Percentiles rank a stretch among this genome's conserved stretches.
Conservation (phyloP, 202 grass and related monocot genomes). For the Musa balbisiana region DNA sequence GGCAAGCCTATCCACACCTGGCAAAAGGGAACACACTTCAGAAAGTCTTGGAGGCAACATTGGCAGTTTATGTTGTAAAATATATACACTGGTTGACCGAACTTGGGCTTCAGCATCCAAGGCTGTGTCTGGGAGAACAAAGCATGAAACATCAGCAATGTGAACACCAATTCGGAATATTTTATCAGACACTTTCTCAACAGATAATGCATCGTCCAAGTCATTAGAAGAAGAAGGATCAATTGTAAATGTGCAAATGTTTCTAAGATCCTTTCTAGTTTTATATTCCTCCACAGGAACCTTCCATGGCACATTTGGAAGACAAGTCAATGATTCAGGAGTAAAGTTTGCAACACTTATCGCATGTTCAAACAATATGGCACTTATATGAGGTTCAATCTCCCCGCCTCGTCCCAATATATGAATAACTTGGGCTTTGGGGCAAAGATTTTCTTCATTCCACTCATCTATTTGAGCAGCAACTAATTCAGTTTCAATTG, state of each 20-base stretch:
- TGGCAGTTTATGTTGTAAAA: slow-evolving; percentile 51
- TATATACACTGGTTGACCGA: slow-evolving; percentile 90
- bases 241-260: slow-evolving; percentile 67
- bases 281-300: slow-evolving; percentile 63
- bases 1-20: slow-evolving; percentile 72
- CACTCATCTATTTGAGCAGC: slow-evolving; percentile 72
- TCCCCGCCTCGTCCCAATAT: slow-evolving; percentile 62
- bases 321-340: slow-evolving; percentile 46
- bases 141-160: slow-evolving; percentile 90
- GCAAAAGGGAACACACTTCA: slow-evolving; percentile 58
- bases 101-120: slow-evolving; percentile 79
- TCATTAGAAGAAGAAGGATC: slow-evolving; percentile 72
- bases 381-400: slow-evolving; percentile 71
- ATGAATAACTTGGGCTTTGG: slow-evolving; percentile 47
- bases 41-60: slow-evolving; percentile 81
- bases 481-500: slow-evolving; percentile 61
- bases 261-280: slow-evolving; percentile 77
- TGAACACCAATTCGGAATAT: slow-evolving; percentile 79
- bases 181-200: slow-evolving; percentile 57
- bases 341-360: slow-evolving; percentile 50
- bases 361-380: slow-evolving; percentile 87
- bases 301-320: slow-evolving; percentile 57
- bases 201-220: slow-evolving; percentile 90
- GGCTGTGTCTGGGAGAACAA: slow-evolving; percentile 67
- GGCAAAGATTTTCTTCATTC: slow-evolving; percentile 65